Evolutionary conservation across 2,329 filamentous ascomycete species (phyloP).

Genomic region (Thelonectria blattea): DNA sequence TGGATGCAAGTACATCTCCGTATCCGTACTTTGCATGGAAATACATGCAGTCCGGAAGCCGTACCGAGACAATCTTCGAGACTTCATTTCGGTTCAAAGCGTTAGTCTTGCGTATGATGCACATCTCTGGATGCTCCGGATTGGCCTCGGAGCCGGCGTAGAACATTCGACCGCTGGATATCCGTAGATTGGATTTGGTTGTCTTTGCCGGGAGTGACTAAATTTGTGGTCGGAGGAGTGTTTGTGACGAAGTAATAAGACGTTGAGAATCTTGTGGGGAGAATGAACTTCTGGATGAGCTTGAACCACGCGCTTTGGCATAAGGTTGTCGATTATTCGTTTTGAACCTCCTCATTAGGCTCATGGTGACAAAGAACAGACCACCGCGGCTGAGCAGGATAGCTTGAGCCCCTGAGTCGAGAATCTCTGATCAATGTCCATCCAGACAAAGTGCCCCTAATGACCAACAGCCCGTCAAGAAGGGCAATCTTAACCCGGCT

Average conservation of each 20-base stretch:
- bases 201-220: neutral
- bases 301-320: constrained; percentile 14
- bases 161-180: neutral
- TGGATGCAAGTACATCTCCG: no score
- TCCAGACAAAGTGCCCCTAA: constrained; percentile 19
- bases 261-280: neutral
- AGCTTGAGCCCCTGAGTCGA: constrained; percentile 18
- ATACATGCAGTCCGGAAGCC: neutral
- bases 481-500: constrained; percentile 25
- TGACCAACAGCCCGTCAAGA: constrained; percentile 17
- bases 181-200: neutral
- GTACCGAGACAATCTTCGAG: constrained; percentile 11
- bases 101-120: constrained; percentile 3
- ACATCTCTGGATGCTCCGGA: neutral
- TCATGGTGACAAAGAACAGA: constrained; percentile 27
- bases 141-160: constrained; percentile 1
- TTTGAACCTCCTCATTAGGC: constrained; percentile 22
- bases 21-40: neutral
- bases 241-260: no score
- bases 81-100: constrained; percentile 14
- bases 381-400: constrained; percentile 23
- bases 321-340: constrained; percentile 1
- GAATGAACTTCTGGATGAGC: neutral
- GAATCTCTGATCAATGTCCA: constrained; percentile 9
- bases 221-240: no score